Evolutionary conservation across 176 grass and related monocot genomes (phyloP), one percentile per base, ranked within the genome.

Genomic region (Carex pumila): DNA sequence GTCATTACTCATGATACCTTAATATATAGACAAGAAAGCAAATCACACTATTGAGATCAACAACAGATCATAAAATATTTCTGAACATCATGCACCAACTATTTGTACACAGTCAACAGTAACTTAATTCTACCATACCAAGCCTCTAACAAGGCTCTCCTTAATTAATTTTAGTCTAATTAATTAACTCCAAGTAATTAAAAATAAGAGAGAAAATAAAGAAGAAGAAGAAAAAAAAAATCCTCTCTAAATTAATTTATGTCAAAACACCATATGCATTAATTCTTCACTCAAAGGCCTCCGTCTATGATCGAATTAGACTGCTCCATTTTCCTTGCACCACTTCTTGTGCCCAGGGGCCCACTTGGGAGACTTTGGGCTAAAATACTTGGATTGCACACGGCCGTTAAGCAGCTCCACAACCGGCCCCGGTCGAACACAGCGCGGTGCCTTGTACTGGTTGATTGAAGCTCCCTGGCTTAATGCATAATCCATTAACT

Each of bases 381-480:
- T 98, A 59, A 93, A 90, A 87, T 90, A 98, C 15, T 37, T 90
- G 21, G 71, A 74, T 64, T 95, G 88, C 49, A 98, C 70, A 83
- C 93, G 79, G 3, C 61, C 78, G 71, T 99, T 87, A 65, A 99
- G 93, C 65, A 99, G 96, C 66, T 95, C 88, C 10, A 99, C 88
- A 32, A 95, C 71, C 12, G 93, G 88, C 1, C 96, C 96, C 1
- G 89, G 70, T 65, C 88, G 89, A 87, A 99, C 96, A 84, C 96
- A 99, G 10, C 91, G 89, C 64, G 96, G 96, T 54, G 96, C 93
- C 88, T 99, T 99, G 86, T 99, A 99, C 88, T 99, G 96, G 89
- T 99, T 99, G 81, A 99, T 95, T 64, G 92, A 95, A 1, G 96
- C 93, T 61, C 93, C 96, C 56, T 86, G 91, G 87, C 91, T 99